These are phyloP conservation scores for Speleostelium caveatum DNA, from an alignment of 78 protist species.

Conservation along the genomic window DNA sequence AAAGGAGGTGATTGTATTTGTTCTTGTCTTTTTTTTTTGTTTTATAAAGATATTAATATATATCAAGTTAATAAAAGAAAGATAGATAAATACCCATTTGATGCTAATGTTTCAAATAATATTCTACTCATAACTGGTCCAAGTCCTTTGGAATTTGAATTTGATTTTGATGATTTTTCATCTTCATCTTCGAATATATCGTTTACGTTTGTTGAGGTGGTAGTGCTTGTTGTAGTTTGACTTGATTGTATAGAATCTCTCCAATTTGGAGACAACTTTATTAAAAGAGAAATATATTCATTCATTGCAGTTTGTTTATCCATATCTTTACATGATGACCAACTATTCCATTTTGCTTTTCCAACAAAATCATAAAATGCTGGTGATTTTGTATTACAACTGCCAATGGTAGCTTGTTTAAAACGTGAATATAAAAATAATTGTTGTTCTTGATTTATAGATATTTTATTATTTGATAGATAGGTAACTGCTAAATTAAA, in stretches of 20 bases:
- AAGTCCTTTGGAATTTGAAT: conserved; percentile 12
- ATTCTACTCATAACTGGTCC: conserved; percentile 71
- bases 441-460: conserved; percentile 33
- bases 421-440: conserved; percentile 53
- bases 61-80: too few relatives aligned
- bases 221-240: neutral
- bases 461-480: conserved; percentile 19
- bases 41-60: too few relatives aligned
- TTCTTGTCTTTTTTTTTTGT: too few relatives aligned
- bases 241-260: conserved; percentile 7
- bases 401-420: conserved; percentile 67
- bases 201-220: neutral
- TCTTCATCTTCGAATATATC: conserved; percentile 13
- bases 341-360: conserved; percentile 61
- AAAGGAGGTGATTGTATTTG: too few relatives aligned
- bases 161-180: conserved; percentile 11
- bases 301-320: conserved; percentile 46
- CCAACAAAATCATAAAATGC: conserved; percentile 61
- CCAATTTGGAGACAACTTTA: conserved; percentile 35
- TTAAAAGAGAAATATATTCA: conserved; percentile 30
- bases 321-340: conserved; percentile 28
- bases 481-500: conserved; percentile 46
- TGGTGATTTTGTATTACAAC: conserved; percentile 65
- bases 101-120: neutral
- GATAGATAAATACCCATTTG: too few relatives aligned